phyloP scores from a whole-genome alignment of 1,284 basidiomycete genomes.

The Cryptococcus wingfieldii region DNA sequence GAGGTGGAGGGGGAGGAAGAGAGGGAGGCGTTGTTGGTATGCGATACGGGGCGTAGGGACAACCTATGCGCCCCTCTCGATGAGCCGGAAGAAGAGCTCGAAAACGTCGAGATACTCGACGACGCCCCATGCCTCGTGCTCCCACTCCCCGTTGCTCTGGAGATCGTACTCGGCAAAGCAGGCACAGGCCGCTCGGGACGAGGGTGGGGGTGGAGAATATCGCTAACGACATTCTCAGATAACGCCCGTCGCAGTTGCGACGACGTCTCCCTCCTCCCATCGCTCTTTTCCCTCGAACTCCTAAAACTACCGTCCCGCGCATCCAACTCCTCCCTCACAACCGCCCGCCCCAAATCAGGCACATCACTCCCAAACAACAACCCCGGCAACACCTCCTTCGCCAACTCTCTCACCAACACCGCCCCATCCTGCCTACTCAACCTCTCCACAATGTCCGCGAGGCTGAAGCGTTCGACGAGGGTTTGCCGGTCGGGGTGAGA shows the following conservation, averaged over 20 bases:
- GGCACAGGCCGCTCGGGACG: background rate
- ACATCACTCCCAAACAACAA: constrained; percentile 25
- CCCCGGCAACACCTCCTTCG: constrained; percentile 39
- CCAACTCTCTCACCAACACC: constrained; percentile 74
- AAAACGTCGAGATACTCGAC: no score
- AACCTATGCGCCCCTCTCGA: no score
- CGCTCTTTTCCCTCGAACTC: background rate
- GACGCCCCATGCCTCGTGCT: background rate
- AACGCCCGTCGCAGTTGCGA: constrained; percentile 3
- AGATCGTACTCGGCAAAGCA: background rate
- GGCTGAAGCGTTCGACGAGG: constrained; percentile 71
- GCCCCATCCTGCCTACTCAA: constrained; percentile 78
- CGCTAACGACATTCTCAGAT: constrained; percentile 8
- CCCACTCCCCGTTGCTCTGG: background rate
- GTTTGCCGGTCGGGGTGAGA: constrained; percentile 77
- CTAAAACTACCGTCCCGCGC: background rate
- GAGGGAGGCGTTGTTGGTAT: no score
- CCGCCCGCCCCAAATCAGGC: constrained; percentile 4
- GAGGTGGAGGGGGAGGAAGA: no score
- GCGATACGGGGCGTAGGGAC: no score
- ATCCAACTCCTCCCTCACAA: background rate
- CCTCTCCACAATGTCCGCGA: constrained; percentile 70
- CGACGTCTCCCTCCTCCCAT: background rate
- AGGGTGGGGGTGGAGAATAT: background rate
- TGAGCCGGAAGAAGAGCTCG: no score